A percentile compares a stretch with the other conserved stretches of the same genome.
phyloP scores from a whole-genome alignment of 2,329 filamentous ascomycete genomes.

The Pseudogymnoascus sp. region DNA sequence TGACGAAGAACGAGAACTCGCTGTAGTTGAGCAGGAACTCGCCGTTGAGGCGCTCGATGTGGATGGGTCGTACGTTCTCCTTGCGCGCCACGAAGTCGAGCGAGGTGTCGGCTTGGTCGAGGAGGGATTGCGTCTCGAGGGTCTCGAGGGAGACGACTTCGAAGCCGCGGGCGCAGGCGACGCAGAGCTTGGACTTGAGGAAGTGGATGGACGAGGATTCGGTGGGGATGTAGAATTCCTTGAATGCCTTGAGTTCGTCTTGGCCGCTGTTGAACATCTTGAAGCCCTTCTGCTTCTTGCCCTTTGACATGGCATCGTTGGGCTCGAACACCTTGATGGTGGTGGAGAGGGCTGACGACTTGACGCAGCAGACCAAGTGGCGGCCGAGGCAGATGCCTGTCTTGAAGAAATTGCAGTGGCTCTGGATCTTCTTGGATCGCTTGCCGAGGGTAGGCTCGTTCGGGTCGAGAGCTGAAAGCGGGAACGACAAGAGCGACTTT shows the following conservation, averaged over 20 bases:
- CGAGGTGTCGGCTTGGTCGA: conserved; percentile 95
- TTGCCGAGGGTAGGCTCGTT: conserved; percentile 75
- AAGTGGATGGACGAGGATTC: conserved; percentile 99
- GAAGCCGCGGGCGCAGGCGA: conserved; percentile 90
- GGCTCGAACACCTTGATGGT: conserved; percentile 99
- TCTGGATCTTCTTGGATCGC: conserved; percentile 90
- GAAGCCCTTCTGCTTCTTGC: conserved; percentile 91
- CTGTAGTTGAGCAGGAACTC: conserved; percentile 98
- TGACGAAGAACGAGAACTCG: conserved; percentile 96
- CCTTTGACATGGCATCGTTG: conserved; percentile 86
- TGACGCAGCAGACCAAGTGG: conserved; percentile 93
- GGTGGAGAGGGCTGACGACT: conserved; percentile 83
- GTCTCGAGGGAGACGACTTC: conserved; percentile 96
- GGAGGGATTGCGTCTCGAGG: conserved; percentile 91
- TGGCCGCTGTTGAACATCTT: conserved; percentile 94
- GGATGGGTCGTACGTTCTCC: conserved; percentile 88
- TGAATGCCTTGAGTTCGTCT: conserved; percentile 92
- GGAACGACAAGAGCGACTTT: conserved; percentile 86
- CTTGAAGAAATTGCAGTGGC: conserved; percentile 98
- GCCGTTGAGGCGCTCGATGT: conserved; percentile 93
- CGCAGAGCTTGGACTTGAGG: conserved; percentile 90
- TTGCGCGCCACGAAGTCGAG: conserved; percentile 93
- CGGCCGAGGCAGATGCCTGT: conserved; percentile 89
- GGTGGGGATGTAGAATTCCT: conserved; percentile 97
- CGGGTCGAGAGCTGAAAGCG: conserved; percentile 75